These are phyloP conservation scores for Daldinia childiae DNA, from an alignment of 495 filamentous ascomycete species.

Conservation along the genomic window DNA sequence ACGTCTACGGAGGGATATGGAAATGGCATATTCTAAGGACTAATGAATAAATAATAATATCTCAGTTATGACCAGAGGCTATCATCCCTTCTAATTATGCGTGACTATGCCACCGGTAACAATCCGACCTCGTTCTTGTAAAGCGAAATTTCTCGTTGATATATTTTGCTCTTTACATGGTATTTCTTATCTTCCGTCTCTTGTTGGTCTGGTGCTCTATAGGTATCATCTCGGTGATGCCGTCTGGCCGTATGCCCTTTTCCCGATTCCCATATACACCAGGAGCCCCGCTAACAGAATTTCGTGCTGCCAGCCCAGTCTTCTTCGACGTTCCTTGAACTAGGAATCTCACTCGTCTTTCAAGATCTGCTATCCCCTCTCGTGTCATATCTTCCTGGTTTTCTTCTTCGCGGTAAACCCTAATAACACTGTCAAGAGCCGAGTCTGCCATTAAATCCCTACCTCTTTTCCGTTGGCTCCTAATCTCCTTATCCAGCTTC, in stretches of 20 bases:
- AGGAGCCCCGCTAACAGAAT: not conserved
- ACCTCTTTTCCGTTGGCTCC: not conserved
- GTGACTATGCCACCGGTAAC: not conserved
- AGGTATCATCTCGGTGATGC: not conserved
- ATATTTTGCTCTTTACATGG: not conserved
- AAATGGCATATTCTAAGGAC: not conserved
- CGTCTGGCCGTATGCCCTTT: not conserved
- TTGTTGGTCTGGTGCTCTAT: not conserved
- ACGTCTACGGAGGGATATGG: not conserved
- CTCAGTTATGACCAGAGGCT: not conserved
- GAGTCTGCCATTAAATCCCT: not conserved
- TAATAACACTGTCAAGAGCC: not conserved
- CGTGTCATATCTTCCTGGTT: not conserved
- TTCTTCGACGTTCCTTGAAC: not conserved
- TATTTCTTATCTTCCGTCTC: not conserved
- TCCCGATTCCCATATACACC: not conserved
- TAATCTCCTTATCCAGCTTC: not conserved
- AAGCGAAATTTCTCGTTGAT: not conserved
- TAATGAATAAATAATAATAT: not conserved
- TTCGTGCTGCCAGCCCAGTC: not conserved
- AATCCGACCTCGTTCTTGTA: not conserved
- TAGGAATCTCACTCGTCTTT: not conserved
- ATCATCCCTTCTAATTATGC: not conserved
- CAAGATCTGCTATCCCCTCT: not conserved
- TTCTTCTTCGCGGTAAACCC: not conserved